These are phyloP conservation scores for Sporothrix curviconia DNA, from an alignment of 2,329 filamentous ascomycete genomes.

Conservation along the genomic window DNA sequence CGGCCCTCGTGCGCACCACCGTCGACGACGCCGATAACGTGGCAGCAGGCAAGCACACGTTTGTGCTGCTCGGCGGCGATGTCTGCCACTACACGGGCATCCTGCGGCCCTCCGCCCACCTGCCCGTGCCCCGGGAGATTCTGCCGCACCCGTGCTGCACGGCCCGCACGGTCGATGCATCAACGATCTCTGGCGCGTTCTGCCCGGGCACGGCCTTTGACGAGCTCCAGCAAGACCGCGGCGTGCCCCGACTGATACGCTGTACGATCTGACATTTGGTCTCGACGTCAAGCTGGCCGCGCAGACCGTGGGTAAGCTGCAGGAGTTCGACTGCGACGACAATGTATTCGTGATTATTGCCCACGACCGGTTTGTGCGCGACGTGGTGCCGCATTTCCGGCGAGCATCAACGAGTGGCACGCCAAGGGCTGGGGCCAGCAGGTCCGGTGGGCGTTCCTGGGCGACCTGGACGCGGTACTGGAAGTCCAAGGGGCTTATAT, in stretches of 20 bases:
- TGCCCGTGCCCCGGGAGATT: constrained; percentile 17
- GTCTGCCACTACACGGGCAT: constrained; percentile 20
- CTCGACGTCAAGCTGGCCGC: constrained; percentile 4
- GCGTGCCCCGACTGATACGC: constrained; percentile 8
- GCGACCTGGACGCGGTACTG: constrained; percentile 13
- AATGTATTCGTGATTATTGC: constrained; percentile 19
- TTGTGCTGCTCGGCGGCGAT: constrained; percentile 23
- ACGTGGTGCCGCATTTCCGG: constrained; percentile 18
- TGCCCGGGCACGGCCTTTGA: constrained; percentile 12
- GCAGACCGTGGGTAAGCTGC: constrained; percentile 17
- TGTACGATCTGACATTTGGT: constrained; percentile 8
- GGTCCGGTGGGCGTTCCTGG: constrained; percentile 19
- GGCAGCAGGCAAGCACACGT: constrained; percentile 16
- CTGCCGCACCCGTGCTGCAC: not conserved
- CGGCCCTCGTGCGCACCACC: constrained; percentile 20
- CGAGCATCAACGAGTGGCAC: constrained; percentile 15
- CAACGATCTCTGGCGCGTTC: not conserved
- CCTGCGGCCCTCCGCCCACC: constrained; percentile 19
- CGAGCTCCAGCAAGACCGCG: constrained; percentile 6
- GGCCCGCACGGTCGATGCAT: not conserved
- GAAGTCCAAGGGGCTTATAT: constrained; percentile 6
- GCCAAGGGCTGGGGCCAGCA: constrained; percentile 17
- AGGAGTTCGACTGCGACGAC: constrained; percentile 18
- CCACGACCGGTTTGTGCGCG: constrained; percentile 18
- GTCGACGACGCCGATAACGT: not conserved